Evolutionary conservation across 1,139 yeast species (phyloP).

Genomic region (Diutina scorzettiae): DNA sequence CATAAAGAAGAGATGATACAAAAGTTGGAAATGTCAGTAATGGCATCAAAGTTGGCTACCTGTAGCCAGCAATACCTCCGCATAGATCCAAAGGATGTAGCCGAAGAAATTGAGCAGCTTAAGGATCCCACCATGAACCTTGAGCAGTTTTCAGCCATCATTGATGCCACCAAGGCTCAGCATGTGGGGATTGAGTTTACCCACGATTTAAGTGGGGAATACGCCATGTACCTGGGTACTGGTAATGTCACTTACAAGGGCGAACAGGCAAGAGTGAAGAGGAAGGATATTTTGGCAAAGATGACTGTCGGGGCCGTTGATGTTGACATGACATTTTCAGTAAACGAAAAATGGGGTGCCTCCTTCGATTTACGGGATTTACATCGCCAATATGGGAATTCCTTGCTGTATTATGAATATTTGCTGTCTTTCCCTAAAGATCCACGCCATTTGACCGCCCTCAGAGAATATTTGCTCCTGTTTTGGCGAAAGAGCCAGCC

Average conservation of each 20-base stretch:
- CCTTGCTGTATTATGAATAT: neutral
- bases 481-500: neutral
- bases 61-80: neutral
- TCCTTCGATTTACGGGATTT: neutral
- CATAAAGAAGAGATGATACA: slow-evolving; percentile 1
- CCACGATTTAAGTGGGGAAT: neutral
- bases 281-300: neutral
- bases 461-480: neutral
- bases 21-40: neutral
- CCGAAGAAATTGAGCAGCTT: neutral
- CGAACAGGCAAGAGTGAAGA: neutral
- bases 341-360: neutral
- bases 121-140: neutral
- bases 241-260: neutral
- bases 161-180: neutral
- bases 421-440: neutral
- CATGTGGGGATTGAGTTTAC: neutral
- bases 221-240: slow-evolving; percentile 4
- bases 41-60: neutral
- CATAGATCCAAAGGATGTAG: neutral
- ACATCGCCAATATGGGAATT: neutral
- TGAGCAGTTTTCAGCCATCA: neutral
- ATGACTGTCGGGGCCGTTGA: neutral
- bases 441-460: neutral
- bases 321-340: neutral